Evolutionary conservation across 75 land plant species (phyloP), one percentile per base, ranked within the genome.

Genomic region (Pseudotsuga menziesii): DNA sequence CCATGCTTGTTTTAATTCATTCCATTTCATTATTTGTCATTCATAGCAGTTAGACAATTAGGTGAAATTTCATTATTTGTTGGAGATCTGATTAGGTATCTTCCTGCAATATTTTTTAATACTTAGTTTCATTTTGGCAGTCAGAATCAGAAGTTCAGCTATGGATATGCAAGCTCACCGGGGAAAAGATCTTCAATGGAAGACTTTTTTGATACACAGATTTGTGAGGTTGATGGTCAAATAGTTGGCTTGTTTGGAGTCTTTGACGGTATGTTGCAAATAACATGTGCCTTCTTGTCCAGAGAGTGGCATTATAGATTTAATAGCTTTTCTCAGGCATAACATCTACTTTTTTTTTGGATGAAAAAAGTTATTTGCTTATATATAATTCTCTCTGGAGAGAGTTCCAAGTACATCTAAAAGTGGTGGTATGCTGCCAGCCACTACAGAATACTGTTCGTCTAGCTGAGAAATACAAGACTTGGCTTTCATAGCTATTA

Each of bases 101-200:
- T 69, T 69, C n/a, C 9, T 41, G 23, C 4, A 39, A 41, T 15
- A 8, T 8, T 41, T 6, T 1, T n/a, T 69, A 41, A 69, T 69
- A 35, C 54, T 41, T 39, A 39, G 4, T 39, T 22, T 69, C 54
- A 39, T 69, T 69, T 63, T 76, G 88, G 87, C 76, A 82, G 79
- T 74, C 81, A 82, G 17, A 79, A 80, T 83, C 84, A 61, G 61
- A 82, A 79, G 36, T 84, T 94, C 75, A 94, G 92, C 85, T 94
- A 93, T 84, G 97, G 97, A 20, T 94, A 83, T 81, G 88, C 92
- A 36, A 94, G 85, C 80, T 88, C 87, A 72, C 84, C 86, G 69
- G 97, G 97, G 32, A 89, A 90, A 82, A 85, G 97, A 64, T 57
- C 85, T 54, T 86, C 97, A 11, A 94, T 94, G 97, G 97, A 94